Conservation (phyloP, 495 filamentous ascomycete genomes). For the Aspergillus bertholletiae region DNA sequence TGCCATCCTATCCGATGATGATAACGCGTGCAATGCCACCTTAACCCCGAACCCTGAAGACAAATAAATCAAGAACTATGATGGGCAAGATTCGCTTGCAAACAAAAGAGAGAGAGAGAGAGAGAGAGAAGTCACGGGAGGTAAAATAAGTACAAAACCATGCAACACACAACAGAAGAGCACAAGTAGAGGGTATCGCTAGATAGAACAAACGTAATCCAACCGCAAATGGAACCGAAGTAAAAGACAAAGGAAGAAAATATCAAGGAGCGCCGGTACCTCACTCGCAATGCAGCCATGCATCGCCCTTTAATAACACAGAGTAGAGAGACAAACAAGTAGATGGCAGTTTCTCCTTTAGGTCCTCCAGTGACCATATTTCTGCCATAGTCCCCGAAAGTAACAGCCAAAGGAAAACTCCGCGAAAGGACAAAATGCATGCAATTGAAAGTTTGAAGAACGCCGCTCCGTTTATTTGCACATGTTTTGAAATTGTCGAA, state of each 20-base stretch:
- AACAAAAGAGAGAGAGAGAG: conserved; percentile 5
- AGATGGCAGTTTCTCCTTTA: conserved; percentile 7
- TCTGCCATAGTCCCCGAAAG: conserved; percentile 12
- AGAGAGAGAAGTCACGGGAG: neutral
- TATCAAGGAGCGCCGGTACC: conserved; percentile 12
- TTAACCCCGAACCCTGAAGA: conserved; percentile 4
- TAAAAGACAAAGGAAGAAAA: conserved; percentile 12
- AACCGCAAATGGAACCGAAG: neutral
- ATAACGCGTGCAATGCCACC: conserved; percentile 10
- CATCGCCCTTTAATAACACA: conserved; percentile 6
- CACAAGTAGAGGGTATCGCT: conserved; percentile 27
- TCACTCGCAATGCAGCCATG: conserved; percentile 14
- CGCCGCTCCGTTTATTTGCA: conserved; percentile 11
- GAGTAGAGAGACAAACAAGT: conserved; percentile 1
- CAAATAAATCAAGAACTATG: neutral
- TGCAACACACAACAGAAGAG: conserved; percentile 14
- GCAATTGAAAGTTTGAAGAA: conserved; percentile 6
- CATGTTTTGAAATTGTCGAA: neutral
- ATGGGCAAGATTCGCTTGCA: neutral
- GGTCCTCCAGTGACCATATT: conserved; percentile 9
- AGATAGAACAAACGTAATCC: conserved; percentile 14
- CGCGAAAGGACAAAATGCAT: conserved; percentile 1
- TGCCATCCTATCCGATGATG: conserved; percentile 14
- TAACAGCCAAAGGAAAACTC: conserved; percentile 3
- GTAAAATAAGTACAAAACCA: conserved; percentile 6